Evolutionary conservation across 2,329 filamentous ascomycete genomes (phyloP).

Genomic region (Byssochlamys sp.): DNA sequence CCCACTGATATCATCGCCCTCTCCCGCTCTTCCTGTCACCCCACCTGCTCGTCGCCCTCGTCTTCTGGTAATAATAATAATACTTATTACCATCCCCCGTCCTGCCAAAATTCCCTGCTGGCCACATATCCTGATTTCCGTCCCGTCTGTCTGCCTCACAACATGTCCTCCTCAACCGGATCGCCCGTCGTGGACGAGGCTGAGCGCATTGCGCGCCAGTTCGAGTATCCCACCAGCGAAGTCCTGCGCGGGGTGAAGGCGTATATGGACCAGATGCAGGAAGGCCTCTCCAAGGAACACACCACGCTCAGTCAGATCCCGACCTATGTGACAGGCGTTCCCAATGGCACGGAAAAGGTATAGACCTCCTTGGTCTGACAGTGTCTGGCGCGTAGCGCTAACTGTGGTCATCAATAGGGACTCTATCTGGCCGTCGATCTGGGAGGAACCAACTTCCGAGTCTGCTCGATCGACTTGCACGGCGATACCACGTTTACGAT

Average conservation of each 20-base stretch:
- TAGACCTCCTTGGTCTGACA: conserved; percentile 11
- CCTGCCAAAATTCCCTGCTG: background rate
- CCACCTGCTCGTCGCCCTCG: background rate
- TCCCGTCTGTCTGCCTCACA: background rate
- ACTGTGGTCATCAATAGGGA: conserved; percentile 48
- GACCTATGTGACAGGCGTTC: conserved; percentile 89
- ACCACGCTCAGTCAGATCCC: conserved; percentile 90
- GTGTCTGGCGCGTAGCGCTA: conserved; percentile 7
- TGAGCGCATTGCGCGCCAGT: conserved; percentile 69
- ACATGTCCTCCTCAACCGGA: background rate
- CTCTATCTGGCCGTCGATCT: conserved; percentile 93
- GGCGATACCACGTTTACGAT: conserved; percentile 92
- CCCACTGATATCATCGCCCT: background rate
- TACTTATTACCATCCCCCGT: background rate
- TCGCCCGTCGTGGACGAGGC: conserved; percentile 55
- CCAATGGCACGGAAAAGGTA: conserved; percentile 96
- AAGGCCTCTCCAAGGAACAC: conserved; percentile 68
- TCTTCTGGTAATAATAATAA: background rate
- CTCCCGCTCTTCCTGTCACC: background rate
- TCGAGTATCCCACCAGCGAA: conserved; percentile 70
- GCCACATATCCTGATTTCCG: background rate
- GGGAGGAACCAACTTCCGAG: conserved; percentile 96
- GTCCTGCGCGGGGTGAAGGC: conserved; percentile 73
- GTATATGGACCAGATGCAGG: conserved; percentile 78
- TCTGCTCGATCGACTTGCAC: conserved; percentile 87